Percentiles rank a stretch among this genome's conserved stretches.
phyloP scores from a whole-genome alignment of 202 grass and related monocot species.

The Miscanthus sacchariflorus region DNA sequence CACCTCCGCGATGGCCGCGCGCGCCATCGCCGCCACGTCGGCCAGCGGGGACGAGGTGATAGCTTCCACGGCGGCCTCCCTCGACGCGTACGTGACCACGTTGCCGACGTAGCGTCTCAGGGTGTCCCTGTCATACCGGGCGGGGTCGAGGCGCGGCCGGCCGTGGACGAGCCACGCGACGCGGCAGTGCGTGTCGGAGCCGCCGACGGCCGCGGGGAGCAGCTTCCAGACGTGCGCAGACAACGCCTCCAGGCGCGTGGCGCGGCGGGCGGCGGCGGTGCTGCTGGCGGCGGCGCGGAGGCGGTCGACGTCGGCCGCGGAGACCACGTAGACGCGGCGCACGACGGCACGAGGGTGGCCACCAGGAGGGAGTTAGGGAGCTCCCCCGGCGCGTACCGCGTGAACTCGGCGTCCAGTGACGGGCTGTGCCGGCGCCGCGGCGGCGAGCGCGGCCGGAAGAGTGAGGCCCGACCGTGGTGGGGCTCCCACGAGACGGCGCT shows the following conservation, averaged over 20 bases:
- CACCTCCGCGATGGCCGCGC: slow-evolving; percentile 52
- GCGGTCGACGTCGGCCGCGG: slow-evolving; percentile 43
- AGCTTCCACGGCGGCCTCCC: slow-evolving; percentile 41
- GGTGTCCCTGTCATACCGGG: slow-evolving; percentile 8
- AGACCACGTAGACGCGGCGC: slow-evolving; percentile 61
- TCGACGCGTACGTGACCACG: slow-evolving; percentile 60
- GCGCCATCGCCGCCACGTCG: slow-evolving; percentile 45
- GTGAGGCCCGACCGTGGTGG: slow-evolving; percentile 48
- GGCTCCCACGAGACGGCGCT: no score
- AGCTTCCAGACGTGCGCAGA: slow-evolving; percentile 81
- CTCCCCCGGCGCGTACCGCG: slow-evolving; percentile 23
- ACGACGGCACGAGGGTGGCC: slow-evolving; percentile 48
- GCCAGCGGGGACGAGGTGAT: neutral
- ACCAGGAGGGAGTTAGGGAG: slow-evolving; percentile 57
- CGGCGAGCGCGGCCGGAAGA: slow-evolving; percentile 59
- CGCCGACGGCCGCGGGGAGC: slow-evolving; percentile 40
- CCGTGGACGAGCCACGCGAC: slow-evolving; percentile 65
- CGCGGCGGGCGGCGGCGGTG: neutral
- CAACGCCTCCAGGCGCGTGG: slow-evolving; percentile 67
- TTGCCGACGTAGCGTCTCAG: slow-evolving; percentile 61
- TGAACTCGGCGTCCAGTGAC: slow-evolving; percentile 66
- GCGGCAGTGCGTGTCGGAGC: slow-evolving; percentile 48
- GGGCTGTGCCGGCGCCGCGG: neutral
- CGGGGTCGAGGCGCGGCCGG: slow-evolving; percentile 28
- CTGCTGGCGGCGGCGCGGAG: slow-evolving; percentile 48